phyloP scores from a whole-genome alignment of 371 early-diverging fungal genomes.

The Apophysomyces sp. region DNA sequence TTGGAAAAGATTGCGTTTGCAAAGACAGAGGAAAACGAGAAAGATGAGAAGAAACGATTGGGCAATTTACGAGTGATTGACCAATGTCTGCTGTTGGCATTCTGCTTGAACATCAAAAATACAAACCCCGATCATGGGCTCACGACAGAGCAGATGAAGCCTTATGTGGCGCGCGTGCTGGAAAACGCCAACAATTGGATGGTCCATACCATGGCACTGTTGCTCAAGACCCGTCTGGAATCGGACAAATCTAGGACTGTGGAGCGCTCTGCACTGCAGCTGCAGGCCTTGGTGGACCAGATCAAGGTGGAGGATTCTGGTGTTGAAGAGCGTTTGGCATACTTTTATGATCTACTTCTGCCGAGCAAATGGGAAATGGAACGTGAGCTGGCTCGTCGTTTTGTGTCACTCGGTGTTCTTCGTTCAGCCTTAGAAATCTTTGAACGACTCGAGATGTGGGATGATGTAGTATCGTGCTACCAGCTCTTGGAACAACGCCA shows the following conservation, averaged over 20 bases:
- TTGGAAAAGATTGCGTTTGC: slow-evolving; percentile 77
- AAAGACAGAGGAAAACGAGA: slow-evolving; percentile 39
- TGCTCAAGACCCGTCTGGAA: slow-evolving; percentile 90
- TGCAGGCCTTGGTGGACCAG: slow-evolving; percentile 95
- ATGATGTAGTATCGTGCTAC: slow-evolving; percentile 85
- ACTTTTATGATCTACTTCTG: slow-evolving; percentile 73
- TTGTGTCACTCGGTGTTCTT: slow-evolving; percentile 82
- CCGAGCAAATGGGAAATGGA: slow-evolving; percentile 96
- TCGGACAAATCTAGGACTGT: slow-evolving; percentile 84
- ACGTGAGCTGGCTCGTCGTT: slow-evolving; percentile 85
- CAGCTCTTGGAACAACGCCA: slow-evolving; percentile 78
- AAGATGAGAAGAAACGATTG: slow-evolving; percentile 43
- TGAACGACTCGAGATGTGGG: slow-evolving; percentile 92
- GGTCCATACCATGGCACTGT: slow-evolving; percentile 91
- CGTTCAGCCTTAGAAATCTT: slow-evolving; percentile 92
- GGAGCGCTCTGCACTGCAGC: slow-evolving; percentile 87
- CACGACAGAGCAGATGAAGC: slow-evolving; percentile 90
- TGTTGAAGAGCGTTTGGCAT: slow-evolving; percentile 76
- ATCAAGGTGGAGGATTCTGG: slow-evolving; percentile 75
- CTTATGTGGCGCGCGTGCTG: slow-evolving; percentile 88
- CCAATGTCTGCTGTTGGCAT: slow-evolving; percentile 87
- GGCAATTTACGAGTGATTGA: slow-evolving; percentile 74
- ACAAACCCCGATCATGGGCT: slow-evolving; percentile 91
- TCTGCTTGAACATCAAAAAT: slow-evolving; percentile 91
- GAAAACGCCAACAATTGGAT: slow-evolving; percentile 96